Conservation (phyloP, 306 rosid species). For the Corylus americana region DNA sequence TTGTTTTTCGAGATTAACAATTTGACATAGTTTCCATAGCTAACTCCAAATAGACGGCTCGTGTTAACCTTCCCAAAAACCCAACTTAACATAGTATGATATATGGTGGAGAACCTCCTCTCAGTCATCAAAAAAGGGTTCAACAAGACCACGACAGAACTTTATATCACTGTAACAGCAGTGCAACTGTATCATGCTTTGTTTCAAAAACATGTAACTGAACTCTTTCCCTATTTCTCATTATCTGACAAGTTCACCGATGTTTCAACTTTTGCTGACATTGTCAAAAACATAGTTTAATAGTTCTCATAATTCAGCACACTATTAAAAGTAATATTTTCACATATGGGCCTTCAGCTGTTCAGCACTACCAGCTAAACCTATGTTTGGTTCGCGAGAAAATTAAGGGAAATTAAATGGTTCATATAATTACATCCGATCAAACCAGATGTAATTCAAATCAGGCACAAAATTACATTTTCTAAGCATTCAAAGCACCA, state of each 20-base stretch:
- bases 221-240: neutral
- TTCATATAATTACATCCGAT: neutral
- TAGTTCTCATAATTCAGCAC: too few relatives aligned
- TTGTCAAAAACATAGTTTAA: too few relatives aligned
- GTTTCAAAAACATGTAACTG: neutral
- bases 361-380: neutral
- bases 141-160: neutral
- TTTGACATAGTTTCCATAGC: neutral
- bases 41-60: neutral
- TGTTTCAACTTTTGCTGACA: neutral
- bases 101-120: neutral
- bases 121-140: neutral
- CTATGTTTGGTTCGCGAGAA: neutral
- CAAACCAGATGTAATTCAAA: neutral
- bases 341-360: neutral
- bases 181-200: neutral
- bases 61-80: neutral
- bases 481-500: conserved; percentile 9
- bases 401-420: neutral
- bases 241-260: neutral
- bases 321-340: neutral
- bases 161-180: neutral
- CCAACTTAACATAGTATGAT: neutral
- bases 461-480: neutral
- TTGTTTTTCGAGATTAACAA: neutral